Conservation (phyloP, 306 rosid genomes). For the Malus sylvestris region DNA sequence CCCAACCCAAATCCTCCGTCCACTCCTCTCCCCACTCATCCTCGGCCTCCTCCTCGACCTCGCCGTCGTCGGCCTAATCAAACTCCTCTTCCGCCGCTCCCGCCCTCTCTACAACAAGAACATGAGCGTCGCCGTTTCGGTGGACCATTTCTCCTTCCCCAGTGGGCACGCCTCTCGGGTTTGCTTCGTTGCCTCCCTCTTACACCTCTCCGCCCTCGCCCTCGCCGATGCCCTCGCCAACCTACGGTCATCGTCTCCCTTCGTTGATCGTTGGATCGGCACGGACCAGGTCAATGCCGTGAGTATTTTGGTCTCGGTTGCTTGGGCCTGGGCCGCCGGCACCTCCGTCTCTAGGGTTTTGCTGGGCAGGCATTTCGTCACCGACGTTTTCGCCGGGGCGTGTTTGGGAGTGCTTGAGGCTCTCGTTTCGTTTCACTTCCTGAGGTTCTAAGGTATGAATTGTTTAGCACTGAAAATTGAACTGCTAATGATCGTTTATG, state of each 20-base stretch:
- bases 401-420: constrained; percentile 57
- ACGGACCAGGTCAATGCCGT: constrained; percentile 16
- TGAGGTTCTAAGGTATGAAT: constrained; percentile 38
- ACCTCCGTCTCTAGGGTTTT: constrained; percentile 55
- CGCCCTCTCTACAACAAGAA: constrained; percentile 55
- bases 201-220: constrained; percentile 27
- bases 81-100: constrained; percentile 47
- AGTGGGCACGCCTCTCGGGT: constrained; percentile 75
- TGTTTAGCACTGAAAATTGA: too few relatives aligned
- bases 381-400: constrained; percentile 41
- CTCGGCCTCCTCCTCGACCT: constrained; percentile 70
- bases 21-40: constrained; percentile 43
- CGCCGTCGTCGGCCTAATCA: constrained; percentile 40
- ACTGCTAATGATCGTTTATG: not conserved
- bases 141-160: constrained; percentile 71
- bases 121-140: constrained; percentile 54
- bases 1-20: constrained; percentile 23
- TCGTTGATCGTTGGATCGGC: constrained; percentile 22
- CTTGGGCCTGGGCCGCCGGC: constrained; percentile 49
- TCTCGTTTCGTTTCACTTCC: constrained; percentile 40
- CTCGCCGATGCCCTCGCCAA: constrained; percentile 12
- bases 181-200: constrained; percentile 53
- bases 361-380: constrained; percentile 67
- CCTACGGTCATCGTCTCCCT: constrained; percentile 13
- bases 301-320: constrained; percentile 11